These are phyloP conservation scores for Phytophthora lateralis DNA, from an alignment of 352 stramenopile species.

Conservation along the genomic window DNA sequence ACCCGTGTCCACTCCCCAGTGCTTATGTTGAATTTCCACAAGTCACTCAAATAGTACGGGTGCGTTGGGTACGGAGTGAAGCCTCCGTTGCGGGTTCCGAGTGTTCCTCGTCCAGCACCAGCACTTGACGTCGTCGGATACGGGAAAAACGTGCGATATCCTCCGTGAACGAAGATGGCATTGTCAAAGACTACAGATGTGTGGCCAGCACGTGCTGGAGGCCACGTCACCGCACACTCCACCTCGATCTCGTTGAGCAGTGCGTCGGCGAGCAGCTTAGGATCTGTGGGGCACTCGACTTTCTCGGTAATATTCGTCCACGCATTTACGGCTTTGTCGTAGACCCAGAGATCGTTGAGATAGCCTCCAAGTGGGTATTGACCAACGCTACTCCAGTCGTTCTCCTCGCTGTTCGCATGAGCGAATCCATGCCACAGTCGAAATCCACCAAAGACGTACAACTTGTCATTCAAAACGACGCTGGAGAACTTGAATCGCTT, in stretches of 20 bases:
- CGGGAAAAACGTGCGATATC: constrained; percentile 95
- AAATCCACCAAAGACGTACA: constrained; percentile 93
- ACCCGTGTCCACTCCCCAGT: constrained; percentile 86
- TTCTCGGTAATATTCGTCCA: constrained; percentile 81
- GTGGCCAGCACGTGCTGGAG: constrained; percentile 86
- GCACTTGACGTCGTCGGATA: constrained; percentile 90
- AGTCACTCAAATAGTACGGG: constrained; percentile 93
- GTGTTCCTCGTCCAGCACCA: constrained; percentile 76
- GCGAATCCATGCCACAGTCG: constrained; percentile 96
- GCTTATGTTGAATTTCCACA: constrained; percentile 95
- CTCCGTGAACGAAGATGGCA: constrained; percentile 90
- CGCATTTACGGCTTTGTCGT: constrained; percentile 59
- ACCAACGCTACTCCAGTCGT: constrained; percentile 79
- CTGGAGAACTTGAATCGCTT: constrained; percentile 95
- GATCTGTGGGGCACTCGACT: constrained; percentile 55
- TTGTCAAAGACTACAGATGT: constrained; percentile 76
- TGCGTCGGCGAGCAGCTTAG: constrained; percentile 48
- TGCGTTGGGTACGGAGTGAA: constrained; percentile 92
- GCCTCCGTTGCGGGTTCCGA: constrained; percentile 48
- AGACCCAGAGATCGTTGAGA: constrained; percentile 95
- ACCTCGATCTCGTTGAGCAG: constrained; percentile 72
- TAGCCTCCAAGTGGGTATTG: constrained; percentile 92
- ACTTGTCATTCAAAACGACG: constrained; percentile 55
- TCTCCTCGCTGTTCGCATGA: constrained; percentile 88
- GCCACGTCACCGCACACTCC: constrained; percentile 90